Evolutionary conservation across 208 protist genomes (phyloP), one percentile per base, ranked within the genome.

Genomic region (Acanthamoeba royreba): DNA sequence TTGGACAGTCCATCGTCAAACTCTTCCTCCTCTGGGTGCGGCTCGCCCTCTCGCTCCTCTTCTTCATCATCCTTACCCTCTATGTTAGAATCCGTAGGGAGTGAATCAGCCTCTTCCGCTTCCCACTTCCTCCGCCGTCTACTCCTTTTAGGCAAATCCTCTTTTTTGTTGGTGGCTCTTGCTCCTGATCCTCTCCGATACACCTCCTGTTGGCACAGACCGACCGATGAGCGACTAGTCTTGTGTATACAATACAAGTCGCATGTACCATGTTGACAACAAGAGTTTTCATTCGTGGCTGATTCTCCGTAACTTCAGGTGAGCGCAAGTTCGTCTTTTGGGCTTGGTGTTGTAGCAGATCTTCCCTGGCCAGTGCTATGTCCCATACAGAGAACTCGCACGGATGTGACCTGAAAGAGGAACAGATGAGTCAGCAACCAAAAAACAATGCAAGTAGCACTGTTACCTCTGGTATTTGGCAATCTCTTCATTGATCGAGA

Each of bases 261-360:
- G n/a, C 46, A 52, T n/a, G n/a, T 87, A 87, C 79, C 79, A 89
- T 61, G 47, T 89, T 66, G 33, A 89, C 46, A 7, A 89, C 81
- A 22, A 89, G 49, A 5, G 81, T 38, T 33, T 89, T 89, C 81
- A 89, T 89, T 2, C 49, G 49, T 1, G 42, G 28, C 81, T 63
- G 22, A 35, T 33, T n/a, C 35, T 22, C 81, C 81, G 42, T 89
- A 19, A 25, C 17, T 8, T 1, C n/a, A n/a, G n/a, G n/a, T n/a
- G n/a, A n/a, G n/a, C n/a, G n/a, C n/a, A 55, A 5, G 22, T 43
- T 89, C 46, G 25, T 89, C 46, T 40, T 9, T 35, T 69, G 33
- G 35, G 38, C 22, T 22, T 69, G 53, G 13, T 89, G 81, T 31
- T 11, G 28, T 3, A 89, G 15, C 35, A 89, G 81, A 33, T 89